Conservation (phyloP, 352 stramenopile genomes). For the Phytophthora pini region DNA sequence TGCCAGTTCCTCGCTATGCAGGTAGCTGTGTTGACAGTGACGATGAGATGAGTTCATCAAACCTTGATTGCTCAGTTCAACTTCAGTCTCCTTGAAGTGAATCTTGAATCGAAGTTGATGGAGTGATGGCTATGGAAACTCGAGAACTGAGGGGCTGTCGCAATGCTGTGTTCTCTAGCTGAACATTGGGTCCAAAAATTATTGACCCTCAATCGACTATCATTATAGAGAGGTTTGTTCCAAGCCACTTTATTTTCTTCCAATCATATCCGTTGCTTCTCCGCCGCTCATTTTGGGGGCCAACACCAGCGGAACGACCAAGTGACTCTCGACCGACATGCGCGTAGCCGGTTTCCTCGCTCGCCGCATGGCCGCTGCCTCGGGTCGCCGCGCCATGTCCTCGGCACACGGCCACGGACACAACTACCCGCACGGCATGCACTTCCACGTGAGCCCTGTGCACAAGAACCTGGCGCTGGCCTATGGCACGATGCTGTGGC, state of each 20-base stretch:
- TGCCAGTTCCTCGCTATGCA: too few species aligned
- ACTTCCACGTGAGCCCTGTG: constrained; percentile 89
- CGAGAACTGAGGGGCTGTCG: too few species aligned
- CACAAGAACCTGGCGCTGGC: constrained; percentile 89
- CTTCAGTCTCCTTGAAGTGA: too few species aligned
- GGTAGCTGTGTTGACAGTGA: too few species aligned
- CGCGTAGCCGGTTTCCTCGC: constrained; percentile 57
- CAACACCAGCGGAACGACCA: constrained; percentile 28
- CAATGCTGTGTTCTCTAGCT: too few species aligned
- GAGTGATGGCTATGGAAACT: too few species aligned
- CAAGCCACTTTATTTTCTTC: constrained; percentile 10
- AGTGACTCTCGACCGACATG: constrained; percentile 22
- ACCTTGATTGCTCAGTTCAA: too few species aligned
- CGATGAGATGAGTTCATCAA: too few species aligned
- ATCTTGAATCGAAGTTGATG: too few species aligned
- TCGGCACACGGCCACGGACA: constrained; percentile 58
- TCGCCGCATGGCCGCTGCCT: constrained; percentile 51
- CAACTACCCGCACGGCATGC: constrained; percentile 85
- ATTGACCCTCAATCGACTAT: too few species aligned
- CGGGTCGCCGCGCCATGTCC: constrained; percentile 65
- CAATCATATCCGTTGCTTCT: constrained; percentile 19
- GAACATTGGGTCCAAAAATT: too few species aligned
- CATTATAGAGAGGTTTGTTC: too few species aligned
- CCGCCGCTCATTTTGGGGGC: constrained; percentile 32
- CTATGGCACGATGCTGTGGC: constrained; percentile 91